Percentiles rank a stretch among this genome's conserved stretches.
These are phyloP conservation scores for Alternaria tenuissima DNA, from an alignment of 2,329 filamentous ascomycete genomes.

Conservation along the genomic window DNA sequence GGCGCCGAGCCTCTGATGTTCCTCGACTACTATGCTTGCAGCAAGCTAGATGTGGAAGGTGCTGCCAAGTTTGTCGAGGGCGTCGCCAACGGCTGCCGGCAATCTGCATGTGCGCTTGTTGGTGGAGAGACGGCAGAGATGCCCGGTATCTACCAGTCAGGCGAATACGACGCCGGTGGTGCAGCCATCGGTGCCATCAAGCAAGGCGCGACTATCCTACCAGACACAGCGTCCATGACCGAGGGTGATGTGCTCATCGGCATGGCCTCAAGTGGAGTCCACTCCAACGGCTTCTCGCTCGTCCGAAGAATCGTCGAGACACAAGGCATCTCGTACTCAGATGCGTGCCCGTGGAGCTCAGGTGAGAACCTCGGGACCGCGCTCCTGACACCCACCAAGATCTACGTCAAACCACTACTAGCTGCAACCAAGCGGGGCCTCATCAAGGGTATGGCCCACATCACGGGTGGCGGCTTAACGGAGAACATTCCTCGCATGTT, in stretches of 20 bases:
- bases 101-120: constrained; percentile 88
- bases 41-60: constrained; percentile 78
- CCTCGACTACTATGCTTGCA: constrained; percentile 97
- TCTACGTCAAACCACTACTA: constrained; percentile 88
- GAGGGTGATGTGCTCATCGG: constrained; percentile 87
- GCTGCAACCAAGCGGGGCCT: constrained; percentile 67
- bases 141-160: constrained; percentile 89
- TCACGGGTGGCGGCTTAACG: constrained; percentile 90
- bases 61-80: constrained; percentile 90
- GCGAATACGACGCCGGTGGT: constrained; percentile 93
- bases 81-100: constrained; percentile 84
- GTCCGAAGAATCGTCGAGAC: constrained; percentile 85
- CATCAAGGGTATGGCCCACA: constrained; percentile 94
- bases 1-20: constrained; percentile 95
- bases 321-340: constrained; percentile 74
- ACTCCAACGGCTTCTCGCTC: constrained; percentile 98
- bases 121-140: constrained; percentile 98
- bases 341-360: constrained; percentile 78
- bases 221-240: constrained; percentile 77
- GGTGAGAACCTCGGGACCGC: constrained; percentile 72
- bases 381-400: constrained; percentile 87
- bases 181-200: constrained; percentile 86
- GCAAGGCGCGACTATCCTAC: constrained; percentile 71
- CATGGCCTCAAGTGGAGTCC: constrained; percentile 83
- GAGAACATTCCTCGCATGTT: constrained; percentile 97